A percentile compares a stretch with the other conserved stretches of the same genome.
Evolutionary conservation across 306 rosid genomes (phyloP).

Genomic region (Trichosanthes cucumerina): DNA sequence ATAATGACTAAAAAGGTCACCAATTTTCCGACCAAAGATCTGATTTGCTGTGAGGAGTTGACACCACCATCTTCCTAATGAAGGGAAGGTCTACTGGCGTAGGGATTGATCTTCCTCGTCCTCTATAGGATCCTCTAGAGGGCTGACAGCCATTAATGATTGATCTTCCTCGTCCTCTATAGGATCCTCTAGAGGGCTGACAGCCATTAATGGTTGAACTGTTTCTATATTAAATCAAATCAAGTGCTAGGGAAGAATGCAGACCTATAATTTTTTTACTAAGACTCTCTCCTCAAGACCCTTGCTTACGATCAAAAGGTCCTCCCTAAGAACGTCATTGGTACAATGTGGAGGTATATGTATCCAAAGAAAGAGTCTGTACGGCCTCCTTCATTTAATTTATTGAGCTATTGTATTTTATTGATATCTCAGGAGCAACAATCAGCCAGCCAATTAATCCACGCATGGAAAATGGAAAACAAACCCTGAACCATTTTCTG

Average conservation of each 20-base stretch:
- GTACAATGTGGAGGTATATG: neutral
- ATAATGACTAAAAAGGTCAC: no score
- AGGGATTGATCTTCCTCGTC: no score
- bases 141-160: no score
- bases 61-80: no score
- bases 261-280: neutral
- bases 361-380: neutral
- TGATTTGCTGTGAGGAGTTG: no score
- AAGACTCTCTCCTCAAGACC: neutral
- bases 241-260: neutral
- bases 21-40: no score
- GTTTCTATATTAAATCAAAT: no score
- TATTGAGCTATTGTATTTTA: neutral
- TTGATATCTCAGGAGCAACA: neutral
- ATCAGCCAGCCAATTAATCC: neutral
- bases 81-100: no score
- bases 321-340: neutral
- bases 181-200: no score
- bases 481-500: conserved; percentile 90
- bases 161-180: no score
- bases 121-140: no score
- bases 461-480: neutral
- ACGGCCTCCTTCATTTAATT: neutral
- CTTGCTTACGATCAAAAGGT: neutral
- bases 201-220: no score